Conservation (phyloP, 768 basidiomycete species). For the Bullera alba region DNA sequence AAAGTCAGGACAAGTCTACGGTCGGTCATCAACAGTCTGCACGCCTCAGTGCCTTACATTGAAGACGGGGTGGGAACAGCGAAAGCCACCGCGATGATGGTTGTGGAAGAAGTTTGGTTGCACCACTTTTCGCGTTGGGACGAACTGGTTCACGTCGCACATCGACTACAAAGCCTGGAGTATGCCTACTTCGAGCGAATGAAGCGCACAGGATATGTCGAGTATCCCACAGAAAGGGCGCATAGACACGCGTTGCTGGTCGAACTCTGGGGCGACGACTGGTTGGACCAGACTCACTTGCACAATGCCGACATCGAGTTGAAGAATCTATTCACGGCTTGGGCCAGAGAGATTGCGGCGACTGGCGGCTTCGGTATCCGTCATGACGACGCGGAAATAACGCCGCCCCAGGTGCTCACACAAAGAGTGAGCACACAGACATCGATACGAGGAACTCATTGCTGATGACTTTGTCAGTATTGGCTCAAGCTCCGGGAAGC, state of each 20-base stretch:
- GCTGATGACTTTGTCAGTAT: conserved; percentile 3
- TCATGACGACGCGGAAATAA: neutral
- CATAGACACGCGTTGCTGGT: neutral
- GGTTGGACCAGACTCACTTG: neutral
- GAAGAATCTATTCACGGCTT: neutral
- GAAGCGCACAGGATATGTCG: neutral
- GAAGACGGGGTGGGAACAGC: neutral
- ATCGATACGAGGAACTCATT: neutral
- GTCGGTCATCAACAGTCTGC: neutral
- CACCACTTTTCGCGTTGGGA: conserved; percentile 8
- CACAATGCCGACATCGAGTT: neutral
- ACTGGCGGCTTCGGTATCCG: neutral
- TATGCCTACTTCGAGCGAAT: neutral
- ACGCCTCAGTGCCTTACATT: neutral
- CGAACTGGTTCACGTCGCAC: conserved; percentile 5
- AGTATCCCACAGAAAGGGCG: neutral
- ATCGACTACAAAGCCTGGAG: conserved; percentile 6
- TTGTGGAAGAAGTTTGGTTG: conserved; percentile 4
- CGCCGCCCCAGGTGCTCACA: neutral
- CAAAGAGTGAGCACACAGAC: neutral
- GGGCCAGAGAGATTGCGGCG: neutral
- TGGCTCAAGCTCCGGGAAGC: conserved; percentile 4
- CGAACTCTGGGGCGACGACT: neutral
- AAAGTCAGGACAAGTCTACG: neutral
- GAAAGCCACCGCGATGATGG: neutral